Base-by-base conservation (phyloP, 2,329 filamentous ascomycete species). In the Aspergillus phoenicis region DNA sequence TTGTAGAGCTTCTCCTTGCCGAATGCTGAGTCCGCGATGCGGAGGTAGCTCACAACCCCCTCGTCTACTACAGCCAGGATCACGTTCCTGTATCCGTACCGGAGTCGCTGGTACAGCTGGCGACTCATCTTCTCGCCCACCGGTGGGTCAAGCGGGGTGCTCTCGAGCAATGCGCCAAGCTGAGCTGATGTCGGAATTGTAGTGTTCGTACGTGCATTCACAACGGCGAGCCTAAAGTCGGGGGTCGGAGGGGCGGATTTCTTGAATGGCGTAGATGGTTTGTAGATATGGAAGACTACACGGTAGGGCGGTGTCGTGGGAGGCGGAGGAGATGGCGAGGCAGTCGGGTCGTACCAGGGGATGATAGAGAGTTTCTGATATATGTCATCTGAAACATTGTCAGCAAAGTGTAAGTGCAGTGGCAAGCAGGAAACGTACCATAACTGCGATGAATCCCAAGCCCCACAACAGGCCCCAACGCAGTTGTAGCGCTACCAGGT, bases 11-110 rank as follows among this genome's bases (percentile, higher is more conserved):
- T 86, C 75, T 96, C 92, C 64, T 87, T 84, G 0, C 83, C 89
- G 77, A 97, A 97, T 0, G 88, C 89, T 10, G 87, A 88, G 79
- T 98, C 93, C 1, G 85, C 87, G 61, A 97, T 83, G 24, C 91
- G 82, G 70, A 97, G 82, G 73, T 94, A 98, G 74, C 94, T 98
- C 49, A 93, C 89, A 22, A 98, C 84, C 0, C 95, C 95, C 64
- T 92, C 86, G 73, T 98, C 95, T 36, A 97, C 93, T 2, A 98
- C 85, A 0, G 93, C 95, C 24, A 99, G 75, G 36, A 97, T 82
- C 33, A 95, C 90, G 75, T 91, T 95, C 65, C 91, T 85, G 74
- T 89, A 88, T 1, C 93, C 95, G 70, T 96, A 88, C 76, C 93
- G 94, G 64, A 98, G 79, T 61, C 91, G 87, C 70, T 89, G 85